A percentile compares a stretch with the other conserved stretches of the same genome.
Conservation (phyloP, 805 yeast genomes). For the Yarrowia osloensis region DNA sequence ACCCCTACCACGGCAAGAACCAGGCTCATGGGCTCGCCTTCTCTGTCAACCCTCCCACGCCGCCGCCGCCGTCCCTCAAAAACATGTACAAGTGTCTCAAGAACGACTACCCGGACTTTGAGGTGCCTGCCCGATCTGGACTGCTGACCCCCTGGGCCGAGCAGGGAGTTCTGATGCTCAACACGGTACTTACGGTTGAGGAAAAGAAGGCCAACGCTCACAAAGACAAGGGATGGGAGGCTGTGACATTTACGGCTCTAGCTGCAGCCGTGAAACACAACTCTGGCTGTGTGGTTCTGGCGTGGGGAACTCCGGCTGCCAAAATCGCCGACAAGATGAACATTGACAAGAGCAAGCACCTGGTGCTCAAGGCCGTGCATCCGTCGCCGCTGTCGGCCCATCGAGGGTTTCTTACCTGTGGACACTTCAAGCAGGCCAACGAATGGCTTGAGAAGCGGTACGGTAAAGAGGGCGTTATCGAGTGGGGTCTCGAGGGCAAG, state of each 20-base stretch:
- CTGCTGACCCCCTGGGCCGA: constrained; percentile 81
- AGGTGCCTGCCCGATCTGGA: constrained; percentile 56
- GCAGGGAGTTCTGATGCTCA: constrained; percentile 83
- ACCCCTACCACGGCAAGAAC: constrained; percentile 88
- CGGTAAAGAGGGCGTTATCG: constrained; percentile 52
- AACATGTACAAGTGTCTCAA: constrained; percentile 82
- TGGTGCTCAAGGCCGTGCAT: constrained; percentile 75
- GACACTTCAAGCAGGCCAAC: constrained; percentile 74
- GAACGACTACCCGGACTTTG: constrained; percentile 69
- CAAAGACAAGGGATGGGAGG: constrained; percentile 89
- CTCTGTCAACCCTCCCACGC: constrained; percentile 80
- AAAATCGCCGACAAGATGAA: constrained; percentile 53
- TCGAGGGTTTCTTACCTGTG: constrained; percentile 77
- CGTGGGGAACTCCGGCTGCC: constrained; percentile 81
- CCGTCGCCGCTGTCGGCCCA: constrained; percentile 94
- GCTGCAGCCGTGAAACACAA: constrained; percentile 48
- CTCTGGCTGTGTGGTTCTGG: constrained; percentile 55
- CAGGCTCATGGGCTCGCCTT: constrained; percentile 98
- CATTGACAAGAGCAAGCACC: constrained; percentile 40
- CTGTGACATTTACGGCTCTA: constrained; percentile 75
- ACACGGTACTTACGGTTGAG: constrained; percentile 85
- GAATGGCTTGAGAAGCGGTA: constrained; percentile 63
- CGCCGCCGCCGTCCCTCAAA: constrained; percentile 82
- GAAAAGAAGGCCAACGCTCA: constrained; percentile 95
- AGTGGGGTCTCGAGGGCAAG: constrained; percentile 59